Conservation (phyloP, 1,139 yeast genomes). For the Kodamaea fungicola region DNA sequence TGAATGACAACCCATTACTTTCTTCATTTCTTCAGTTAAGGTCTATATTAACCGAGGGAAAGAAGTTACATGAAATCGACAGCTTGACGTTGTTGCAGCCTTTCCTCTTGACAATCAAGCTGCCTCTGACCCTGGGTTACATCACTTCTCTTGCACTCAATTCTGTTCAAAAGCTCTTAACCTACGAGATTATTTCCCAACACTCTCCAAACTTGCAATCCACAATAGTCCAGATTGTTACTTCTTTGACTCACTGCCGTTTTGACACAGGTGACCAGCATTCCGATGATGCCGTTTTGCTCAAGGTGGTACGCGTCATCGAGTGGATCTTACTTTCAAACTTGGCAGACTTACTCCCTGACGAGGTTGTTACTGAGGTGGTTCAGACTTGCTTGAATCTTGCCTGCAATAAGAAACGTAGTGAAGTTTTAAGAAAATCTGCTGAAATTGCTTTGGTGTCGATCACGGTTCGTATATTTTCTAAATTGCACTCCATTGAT, state of each 20-base stretch:
- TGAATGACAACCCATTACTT: slow-evolving; percentile 59
- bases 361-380: slow-evolving; percentile 83
- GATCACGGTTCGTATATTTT: slow-evolving; percentile 67
- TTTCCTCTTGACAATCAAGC: slow-evolving; percentile 78
- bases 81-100: slow-evolving; percentile 79
- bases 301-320: slow-evolving; percentile 75
- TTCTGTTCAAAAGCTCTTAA: slow-evolving; percentile 68
- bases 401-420: slow-evolving; percentile 89
- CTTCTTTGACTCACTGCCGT: slow-evolving; percentile 88
- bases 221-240: slow-evolving; percentile 57
- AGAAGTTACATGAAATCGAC: slow-evolving; percentile 57
- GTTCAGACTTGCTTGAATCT: slow-evolving; percentile 87
- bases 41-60: slow-evolving; percentile 59
- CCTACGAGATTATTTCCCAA: slow-evolving; percentile 54
- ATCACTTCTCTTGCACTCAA: slow-evolving; percentile 81
- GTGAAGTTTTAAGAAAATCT: slow-evolving; percentile 82
- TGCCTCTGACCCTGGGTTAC: slow-evolving; percentile 80
- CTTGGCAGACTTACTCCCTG: slow-evolving; percentile 62
- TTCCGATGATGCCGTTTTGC: slow-evolving; percentile 86
- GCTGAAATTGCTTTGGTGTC: slow-evolving; percentile 84
- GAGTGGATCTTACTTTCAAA: slow-evolving; percentile 67
- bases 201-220: slow-evolving; percentile 44
- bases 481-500: slow-evolving; percentile 54
- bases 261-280: slow-evolving; percentile 94
- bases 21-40: slow-evolving; percentile 80